Conservation (phyloP, 768 basidiomycete species). For the Auricularia cornea region DNA sequence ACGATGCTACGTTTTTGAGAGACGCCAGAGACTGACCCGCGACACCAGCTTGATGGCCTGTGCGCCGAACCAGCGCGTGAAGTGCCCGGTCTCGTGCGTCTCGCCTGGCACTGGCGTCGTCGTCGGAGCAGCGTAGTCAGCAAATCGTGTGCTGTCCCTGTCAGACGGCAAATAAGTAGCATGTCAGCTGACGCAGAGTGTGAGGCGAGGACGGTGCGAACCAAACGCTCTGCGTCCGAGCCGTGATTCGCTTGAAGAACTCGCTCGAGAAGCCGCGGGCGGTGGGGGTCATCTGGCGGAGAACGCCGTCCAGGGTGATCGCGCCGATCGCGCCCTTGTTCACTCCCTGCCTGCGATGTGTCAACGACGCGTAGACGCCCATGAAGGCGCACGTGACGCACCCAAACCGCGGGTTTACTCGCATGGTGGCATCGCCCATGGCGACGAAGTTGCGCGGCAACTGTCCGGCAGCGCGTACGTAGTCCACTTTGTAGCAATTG, state of each 20-base stretch:
- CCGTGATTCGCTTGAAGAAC: background rate
- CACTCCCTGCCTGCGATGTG: conserved; percentile 12
- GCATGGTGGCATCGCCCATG: conserved; percentile 28
- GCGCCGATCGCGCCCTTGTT: conserved; percentile 16
- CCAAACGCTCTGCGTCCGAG: background rate
- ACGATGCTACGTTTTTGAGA: too few relatives aligned
- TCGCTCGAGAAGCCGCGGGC: background rate
- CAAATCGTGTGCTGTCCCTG: too few relatives aligned
- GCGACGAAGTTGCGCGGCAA: conserved; percentile 28
- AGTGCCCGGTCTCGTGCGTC: too few relatives aligned
- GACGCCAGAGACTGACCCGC: too few relatives aligned
- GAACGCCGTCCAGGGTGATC: conserved; percentile 12
- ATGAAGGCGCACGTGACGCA: background rate
- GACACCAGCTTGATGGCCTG: too few relatives aligned
- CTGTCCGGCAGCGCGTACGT: conserved; percentile 15
- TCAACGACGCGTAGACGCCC: background rate
- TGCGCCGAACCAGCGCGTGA: too few relatives aligned
- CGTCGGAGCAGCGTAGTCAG: too few relatives aligned
- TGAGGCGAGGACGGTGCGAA: background rate
- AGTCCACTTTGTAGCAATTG: conserved; percentile 11
- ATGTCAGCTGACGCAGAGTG: too few relatives aligned
- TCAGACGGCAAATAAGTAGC: too few relatives aligned
- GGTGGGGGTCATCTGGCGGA: background rate
- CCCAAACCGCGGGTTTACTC: conserved; percentile 16
- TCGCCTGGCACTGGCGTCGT: too few relatives aligned